A percentile compares a stretch with the other conserved stretches of the same genome.
Evolutionary conservation across 345 rosid genomes (phyloP).

Genomic region (Clarkia xantiana): DNA sequence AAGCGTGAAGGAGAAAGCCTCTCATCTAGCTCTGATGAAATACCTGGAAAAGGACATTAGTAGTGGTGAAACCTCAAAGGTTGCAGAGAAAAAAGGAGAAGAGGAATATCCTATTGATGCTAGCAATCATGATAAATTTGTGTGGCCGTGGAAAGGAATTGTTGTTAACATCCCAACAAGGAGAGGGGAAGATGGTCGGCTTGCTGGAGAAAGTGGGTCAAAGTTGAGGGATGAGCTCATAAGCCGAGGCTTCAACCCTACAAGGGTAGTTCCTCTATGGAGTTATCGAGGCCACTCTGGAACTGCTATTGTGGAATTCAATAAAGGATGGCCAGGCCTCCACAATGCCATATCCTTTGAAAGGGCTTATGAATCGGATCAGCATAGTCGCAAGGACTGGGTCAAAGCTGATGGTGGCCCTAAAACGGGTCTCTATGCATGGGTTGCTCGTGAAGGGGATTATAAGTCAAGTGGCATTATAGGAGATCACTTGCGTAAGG

Average conservation of each 20-base stretch:
- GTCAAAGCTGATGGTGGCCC: constrained; percentile 7
- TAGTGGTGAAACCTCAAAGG: constrained; percentile 25
- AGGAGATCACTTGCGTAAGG: constrained; percentile 61
- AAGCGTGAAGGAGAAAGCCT: constrained; percentile 55
- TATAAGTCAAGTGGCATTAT: constrained; percentile 37
- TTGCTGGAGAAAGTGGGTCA: constrained; percentile 76
- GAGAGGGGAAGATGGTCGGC: constrained; percentile 42
- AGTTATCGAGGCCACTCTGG: constrained; percentile 83
- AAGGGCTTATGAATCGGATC: constrained; percentile 72
- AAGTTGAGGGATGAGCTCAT: constrained; percentile 65
- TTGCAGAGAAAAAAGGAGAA: constrained; percentile 10
- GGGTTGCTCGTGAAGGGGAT: constrained; percentile 84
- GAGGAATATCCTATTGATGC: constrained; percentile 17
- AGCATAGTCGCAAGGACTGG: constrained; percentile 71
- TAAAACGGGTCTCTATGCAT: constrained; percentile 49
- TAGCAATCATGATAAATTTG: constrained; percentile 58
- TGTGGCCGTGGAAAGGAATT: constrained; percentile 77
- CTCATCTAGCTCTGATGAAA: constrained; percentile 67
- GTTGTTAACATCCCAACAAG: constrained; percentile 71
- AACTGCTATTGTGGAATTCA: constrained; percentile 66
- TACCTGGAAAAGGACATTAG: constrained; percentile 34
- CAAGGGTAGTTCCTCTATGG: constrained; percentile 79
- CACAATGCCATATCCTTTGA: constrained; percentile 83
- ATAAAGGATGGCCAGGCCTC: constrained; percentile 84
- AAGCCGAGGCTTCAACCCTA: constrained; percentile 68